These are phyloP conservation scores for Penicillium freii DNA, from an alignment of 2,329 filamentous ascomycete genomes.

Conservation along the genomic window DNA sequence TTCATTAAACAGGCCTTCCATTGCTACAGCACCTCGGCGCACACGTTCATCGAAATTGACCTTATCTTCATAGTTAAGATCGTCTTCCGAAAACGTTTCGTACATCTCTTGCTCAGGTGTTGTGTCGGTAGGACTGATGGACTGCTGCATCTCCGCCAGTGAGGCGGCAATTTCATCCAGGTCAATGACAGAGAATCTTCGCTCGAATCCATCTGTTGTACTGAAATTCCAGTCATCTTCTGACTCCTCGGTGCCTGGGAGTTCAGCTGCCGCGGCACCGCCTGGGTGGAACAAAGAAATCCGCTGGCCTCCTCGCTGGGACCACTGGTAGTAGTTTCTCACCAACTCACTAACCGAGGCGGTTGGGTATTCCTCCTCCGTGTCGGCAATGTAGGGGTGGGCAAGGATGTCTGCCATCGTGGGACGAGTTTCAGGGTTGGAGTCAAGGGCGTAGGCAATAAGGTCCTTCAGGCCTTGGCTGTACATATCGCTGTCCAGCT, in stretches of 20 bases:
- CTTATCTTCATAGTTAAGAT: conserved; percentile 46
- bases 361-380: conserved; percentile 46
- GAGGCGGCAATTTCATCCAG: conserved; percentile 48
- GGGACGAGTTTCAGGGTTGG: conserved; percentile 46
- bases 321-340: conserved; percentile 50
- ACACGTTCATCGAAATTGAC: conserved; percentile 58
- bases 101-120: conserved; percentile 26
- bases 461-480: conserved; percentile 47
- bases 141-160: conserved; percentile 45
- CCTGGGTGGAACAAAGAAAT: conserved; percentile 60
- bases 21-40: conserved; percentile 54
- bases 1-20: conserved; percentile 59
- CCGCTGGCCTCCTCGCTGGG: conserved; percentile 48
- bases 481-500: conserved; percentile 44
- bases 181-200: conserved; percentile 49
- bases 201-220: conserved; percentile 61
- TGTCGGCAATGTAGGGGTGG: conserved; percentile 46
- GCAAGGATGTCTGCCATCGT: conserved; percentile 47
- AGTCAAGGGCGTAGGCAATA: conserved; percentile 45
- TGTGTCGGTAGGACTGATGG: conserved; percentile 34
- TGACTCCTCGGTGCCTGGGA: conserved; percentile 45
- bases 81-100: conserved; percentile 32
- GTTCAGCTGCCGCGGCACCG: conserved; percentile 57
- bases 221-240: conserved; percentile 65
- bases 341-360: conserved; percentile 47